Conservation (phyloP, 805 yeast species). For the Candida silvicultrix region DNA sequence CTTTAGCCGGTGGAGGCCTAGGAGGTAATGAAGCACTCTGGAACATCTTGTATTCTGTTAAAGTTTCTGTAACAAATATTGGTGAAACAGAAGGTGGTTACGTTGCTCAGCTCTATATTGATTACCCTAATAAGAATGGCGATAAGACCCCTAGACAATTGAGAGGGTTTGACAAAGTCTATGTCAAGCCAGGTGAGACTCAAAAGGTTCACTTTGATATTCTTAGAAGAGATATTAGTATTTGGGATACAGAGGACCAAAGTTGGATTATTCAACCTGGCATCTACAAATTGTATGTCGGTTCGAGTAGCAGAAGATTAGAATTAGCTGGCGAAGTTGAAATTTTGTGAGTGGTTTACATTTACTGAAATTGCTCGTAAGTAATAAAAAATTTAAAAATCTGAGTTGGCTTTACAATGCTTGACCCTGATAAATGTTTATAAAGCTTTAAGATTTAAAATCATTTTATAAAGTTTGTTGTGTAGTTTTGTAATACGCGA, state of each 20-base stretch:
- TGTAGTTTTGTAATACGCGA: too few relatives aligned
- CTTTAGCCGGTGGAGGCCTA: slow-evolving; percentile 38
- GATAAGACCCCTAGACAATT: slow-evolving; percentile 47
- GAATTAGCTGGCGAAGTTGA: slow-evolving; percentile 36
- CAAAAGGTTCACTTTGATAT: slow-evolving; percentile 36
- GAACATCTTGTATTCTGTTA: slow-evolving; percentile 42
- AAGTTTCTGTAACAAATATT: slow-evolving; percentile 39
- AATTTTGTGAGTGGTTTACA: slow-evolving; percentile 11
- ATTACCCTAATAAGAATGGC: slow-evolving; percentile 34
- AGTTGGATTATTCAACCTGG: slow-evolving; percentile 58
- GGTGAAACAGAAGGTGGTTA: slow-evolving; percentile 41
- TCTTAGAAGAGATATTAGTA: slow-evolving; percentile 45
- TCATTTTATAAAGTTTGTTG: too few relatives aligned
- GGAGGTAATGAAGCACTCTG: slow-evolving; percentile 60
- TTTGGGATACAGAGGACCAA: slow-evolving; percentile 50
- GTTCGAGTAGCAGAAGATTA: slow-evolving; percentile 40
- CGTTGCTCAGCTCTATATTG: slow-evolving; percentile 49
- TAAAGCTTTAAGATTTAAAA: too few relatives aligned
- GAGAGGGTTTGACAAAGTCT: slow-evolving; percentile 53
- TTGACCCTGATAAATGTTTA: too few relatives aligned
- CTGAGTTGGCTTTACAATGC: too few relatives aligned
- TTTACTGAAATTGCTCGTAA: too few relatives aligned
- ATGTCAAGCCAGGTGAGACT: slow-evolving; percentile 34
- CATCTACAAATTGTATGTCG: slow-evolving; percentile 42
- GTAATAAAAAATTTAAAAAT: too few relatives aligned